These are phyloP conservation scores for Mortierella sp. DNA, from an alignment of 371 early-diverging fungal genomes.

Conservation along the genomic window DNA sequence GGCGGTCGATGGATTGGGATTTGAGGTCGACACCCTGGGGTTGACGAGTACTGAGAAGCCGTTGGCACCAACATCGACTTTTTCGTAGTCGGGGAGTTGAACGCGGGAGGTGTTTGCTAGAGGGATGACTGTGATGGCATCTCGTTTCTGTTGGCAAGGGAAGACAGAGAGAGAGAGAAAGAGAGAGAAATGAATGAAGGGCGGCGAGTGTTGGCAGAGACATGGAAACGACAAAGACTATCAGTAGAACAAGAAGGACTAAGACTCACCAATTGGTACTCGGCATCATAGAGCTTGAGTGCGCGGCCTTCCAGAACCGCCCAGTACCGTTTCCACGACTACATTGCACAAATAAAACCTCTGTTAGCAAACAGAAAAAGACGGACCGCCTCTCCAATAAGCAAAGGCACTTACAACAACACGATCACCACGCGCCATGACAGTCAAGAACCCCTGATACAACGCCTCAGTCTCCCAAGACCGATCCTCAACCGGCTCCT, in stretches of 20 bases:
- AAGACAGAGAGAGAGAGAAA: not conserved
- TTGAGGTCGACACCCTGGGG: conserved; percentile 29
- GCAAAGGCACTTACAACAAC: conserved; percentile 28
- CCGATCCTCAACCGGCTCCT: conserved; percentile 46
- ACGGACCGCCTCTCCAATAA: not conserved
- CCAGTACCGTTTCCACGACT: conserved; percentile 55
- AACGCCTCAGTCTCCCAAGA: conserved; percentile 44
- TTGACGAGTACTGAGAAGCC: conserved; percentile 28
- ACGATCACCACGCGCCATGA: conserved; percentile 46
- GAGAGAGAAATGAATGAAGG: not conserved
- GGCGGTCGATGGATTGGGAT: conserved; percentile 5
- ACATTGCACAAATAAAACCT: not conserved
- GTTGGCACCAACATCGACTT: conserved; percentile 46
- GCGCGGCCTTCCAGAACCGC: conserved; percentile 41
- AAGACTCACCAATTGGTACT: conserved; percentile 39
- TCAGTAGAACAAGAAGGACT: not conserved
- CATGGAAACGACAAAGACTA: not conserved
- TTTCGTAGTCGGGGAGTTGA: conserved; percentile 50
- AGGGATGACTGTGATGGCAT: conserved; percentile 28
- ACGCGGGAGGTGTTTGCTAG: conserved; percentile 26
- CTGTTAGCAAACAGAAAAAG: not conserved
- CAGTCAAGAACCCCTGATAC: conserved; percentile 47
- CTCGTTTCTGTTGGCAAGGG: conserved; percentile 30
- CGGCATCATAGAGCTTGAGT: conserved; percentile 54
- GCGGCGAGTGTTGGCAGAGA: not conserved